A percentile compares a stretch with the other conserved stretches of the same genome.
Evolutionary conservation across 208 protist species (phyloP).

Genomic region (Leishmania braziliensis): DNA sequence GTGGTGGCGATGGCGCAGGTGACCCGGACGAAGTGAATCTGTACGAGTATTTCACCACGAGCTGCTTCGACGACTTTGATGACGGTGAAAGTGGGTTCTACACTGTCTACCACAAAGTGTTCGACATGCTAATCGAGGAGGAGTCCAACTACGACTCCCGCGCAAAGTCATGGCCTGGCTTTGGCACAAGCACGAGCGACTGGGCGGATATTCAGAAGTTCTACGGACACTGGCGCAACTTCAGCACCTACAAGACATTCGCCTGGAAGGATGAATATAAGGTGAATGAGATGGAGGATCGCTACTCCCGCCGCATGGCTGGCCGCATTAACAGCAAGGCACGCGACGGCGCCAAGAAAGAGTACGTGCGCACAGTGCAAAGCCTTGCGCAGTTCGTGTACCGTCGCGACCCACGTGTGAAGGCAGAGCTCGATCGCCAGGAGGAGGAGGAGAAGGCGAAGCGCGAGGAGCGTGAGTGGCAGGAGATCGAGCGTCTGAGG

Average conservation of each 20-base stretch:
- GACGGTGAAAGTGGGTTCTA: constrained; percentile 82
- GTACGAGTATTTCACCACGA: constrained; percentile 82
- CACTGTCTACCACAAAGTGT: constrained; percentile 75
- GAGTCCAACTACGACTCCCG: constrained; percentile 64
- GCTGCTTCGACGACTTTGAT: constrained; percentile 81
- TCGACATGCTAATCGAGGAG: constrained; percentile 72
- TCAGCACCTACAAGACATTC: constrained; percentile 86
- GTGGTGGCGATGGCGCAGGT: constrained; percentile 54
- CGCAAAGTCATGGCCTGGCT: constrained; percentile 69
- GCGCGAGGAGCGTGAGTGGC: constrained; percentile 53
- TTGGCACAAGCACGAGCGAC: constrained; percentile 63
- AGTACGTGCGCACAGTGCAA: constrained; percentile 85
- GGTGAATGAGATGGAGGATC: constrained; percentile 89
- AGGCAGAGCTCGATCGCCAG: constrained; percentile 58
- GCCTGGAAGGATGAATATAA: constrained; percentile 93
- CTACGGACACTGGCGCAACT: constrained; percentile 88
- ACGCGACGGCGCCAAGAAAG: constrained; percentile 75
- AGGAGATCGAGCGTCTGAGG: constrained; percentile 57
- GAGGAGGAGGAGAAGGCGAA: constrained; percentile 65
- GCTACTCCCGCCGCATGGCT: constrained; percentile 81
- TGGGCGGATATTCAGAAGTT: constrained; percentile 77
- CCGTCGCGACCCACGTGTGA: constrained; percentile 85
- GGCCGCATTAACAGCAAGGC: constrained; percentile 89
- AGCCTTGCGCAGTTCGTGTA: constrained; percentile 81
- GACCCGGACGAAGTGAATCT: constrained; percentile 79